These are phyloP conservation scores for Xylaria sp. DNA, from an alignment of 2,329 filamentous ascomycete genomes.

Conservation along the genomic window DNA sequence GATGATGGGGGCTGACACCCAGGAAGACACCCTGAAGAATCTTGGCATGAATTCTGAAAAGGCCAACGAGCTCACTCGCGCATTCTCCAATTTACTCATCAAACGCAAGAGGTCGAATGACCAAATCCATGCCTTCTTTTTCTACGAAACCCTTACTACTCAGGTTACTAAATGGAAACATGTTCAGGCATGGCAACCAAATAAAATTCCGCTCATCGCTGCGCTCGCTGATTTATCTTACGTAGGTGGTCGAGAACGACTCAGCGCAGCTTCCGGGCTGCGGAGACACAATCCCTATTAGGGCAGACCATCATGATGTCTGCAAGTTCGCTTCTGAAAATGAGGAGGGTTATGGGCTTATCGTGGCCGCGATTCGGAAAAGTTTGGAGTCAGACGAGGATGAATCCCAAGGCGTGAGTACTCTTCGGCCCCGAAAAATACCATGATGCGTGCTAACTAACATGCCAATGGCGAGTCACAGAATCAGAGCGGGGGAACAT, in stretches of 20 bases:
- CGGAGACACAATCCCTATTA: not conserved
- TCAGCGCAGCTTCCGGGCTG: not conserved
- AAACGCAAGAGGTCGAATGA: not conserved
- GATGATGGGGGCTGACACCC: not conserved
- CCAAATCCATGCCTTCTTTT: not conserved
- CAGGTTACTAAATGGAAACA: not conserved
- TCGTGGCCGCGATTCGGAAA: not conserved
- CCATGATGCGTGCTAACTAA: not conserved
- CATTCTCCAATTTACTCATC: not conserved
- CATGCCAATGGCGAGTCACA: not conserved
- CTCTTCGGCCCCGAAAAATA: not conserved
- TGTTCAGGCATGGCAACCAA: not conserved
- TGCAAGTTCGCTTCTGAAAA: not conserved
- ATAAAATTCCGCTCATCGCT: not conserved
- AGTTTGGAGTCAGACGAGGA: not conserved
- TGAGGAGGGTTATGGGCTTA: not conserved
- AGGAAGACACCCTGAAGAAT: not conserved
- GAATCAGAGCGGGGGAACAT: not conserved
- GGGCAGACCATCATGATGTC: not conserved
- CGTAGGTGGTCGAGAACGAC: not conserved
- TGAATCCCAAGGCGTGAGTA: not conserved
- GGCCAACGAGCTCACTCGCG: not conserved
- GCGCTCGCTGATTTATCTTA: not conserved
- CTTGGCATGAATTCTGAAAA: not conserved
- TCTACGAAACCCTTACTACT: not conserved